Evolutionary conservation across 768 basidiomycete species (phyloP).

Genomic region (Rhodotorula toruloides): DNA sequence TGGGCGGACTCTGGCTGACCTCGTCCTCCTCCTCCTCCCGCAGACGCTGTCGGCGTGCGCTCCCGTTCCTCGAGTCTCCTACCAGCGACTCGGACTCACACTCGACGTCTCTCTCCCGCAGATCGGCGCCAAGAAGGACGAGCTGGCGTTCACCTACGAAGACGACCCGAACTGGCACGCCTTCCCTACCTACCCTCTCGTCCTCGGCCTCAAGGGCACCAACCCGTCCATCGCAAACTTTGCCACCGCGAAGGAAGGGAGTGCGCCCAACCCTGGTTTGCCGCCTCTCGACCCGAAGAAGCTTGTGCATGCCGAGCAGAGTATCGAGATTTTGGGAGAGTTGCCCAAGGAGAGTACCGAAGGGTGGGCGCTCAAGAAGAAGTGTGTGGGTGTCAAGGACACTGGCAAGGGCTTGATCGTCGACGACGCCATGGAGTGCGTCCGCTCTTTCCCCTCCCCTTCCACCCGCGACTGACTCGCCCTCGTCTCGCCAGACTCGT

Average conservation of each 20-base stretch:
- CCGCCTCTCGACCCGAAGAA: constrained; percentile 63
- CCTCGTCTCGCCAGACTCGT: constrained; percentile 47
- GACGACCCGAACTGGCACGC: constrained; percentile 59
- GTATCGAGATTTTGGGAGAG: constrained; percentile 72
- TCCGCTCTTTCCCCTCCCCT: neutral
- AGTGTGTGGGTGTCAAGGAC: constrained; percentile 67
- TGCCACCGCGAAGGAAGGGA: constrained; percentile 50
- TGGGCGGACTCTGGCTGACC: constrained; percentile 44
- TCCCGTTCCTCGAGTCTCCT: no score
- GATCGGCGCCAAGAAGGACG: constrained; percentile 72
- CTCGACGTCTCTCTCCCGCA: neutral
- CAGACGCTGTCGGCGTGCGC: constrained; percentile 48
- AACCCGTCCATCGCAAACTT: constrained; percentile 68
- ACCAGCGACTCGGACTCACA: neutral
- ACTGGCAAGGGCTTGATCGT: constrained; percentile 56
- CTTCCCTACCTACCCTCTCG: constrained; percentile 79
- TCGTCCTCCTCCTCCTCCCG: constrained; percentile 72
- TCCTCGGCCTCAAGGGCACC: constrained; percentile 62
- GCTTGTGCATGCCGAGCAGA: constrained; percentile 62
- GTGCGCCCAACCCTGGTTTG: constrained; percentile 54
- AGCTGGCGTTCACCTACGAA: constrained; percentile 64
- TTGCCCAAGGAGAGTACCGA: constrained; percentile 68
- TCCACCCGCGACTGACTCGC: no score
- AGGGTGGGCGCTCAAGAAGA: constrained; percentile 69
- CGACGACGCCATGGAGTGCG: constrained; percentile 30